A percentile compares a stretch with the other conserved stretches of the same genome.
Evolutionary conservation across 805 yeast genomes (phyloP).

Genomic region (Naumovozyma castellii): DNA sequence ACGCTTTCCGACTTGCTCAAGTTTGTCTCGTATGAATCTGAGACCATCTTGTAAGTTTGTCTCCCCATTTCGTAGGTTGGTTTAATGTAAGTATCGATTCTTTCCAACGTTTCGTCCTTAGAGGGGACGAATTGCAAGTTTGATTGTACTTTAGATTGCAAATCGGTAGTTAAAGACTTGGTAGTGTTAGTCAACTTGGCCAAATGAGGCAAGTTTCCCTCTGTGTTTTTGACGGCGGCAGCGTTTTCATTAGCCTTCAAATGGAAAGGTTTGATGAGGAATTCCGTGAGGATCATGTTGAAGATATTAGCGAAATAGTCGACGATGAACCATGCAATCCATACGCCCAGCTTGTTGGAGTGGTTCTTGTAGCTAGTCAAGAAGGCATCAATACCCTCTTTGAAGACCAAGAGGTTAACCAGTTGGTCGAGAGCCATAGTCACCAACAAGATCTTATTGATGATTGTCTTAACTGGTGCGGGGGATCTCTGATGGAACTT

Average conservation of each 20-base stretch:
- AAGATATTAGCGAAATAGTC: slow-evolving; percentile 27
- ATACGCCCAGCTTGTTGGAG: slow-evolving; percentile 17
- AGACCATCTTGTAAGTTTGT: slow-evolving; percentile 22
- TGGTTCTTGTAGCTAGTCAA: slow-evolving; percentile 12
- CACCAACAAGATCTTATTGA: not conserved
- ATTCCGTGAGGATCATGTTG: slow-evolving; percentile 21
- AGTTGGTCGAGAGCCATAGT: slow-evolving; percentile 16
- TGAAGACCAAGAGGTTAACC: slow-evolving; percentile 20
- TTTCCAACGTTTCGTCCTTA: slow-evolving; percentile 10
- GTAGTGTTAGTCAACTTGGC: slow-evolving; percentile 24
- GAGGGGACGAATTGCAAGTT: slow-evolving; percentile 15
- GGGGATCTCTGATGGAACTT: slow-evolving; percentile 1
- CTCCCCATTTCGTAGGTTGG: slow-evolving; percentile 17
- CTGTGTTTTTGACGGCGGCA: not conserved
- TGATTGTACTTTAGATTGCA: slow-evolving; percentile 12
- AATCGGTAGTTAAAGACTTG: slow-evolving; percentile 17
- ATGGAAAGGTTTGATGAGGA: slow-evolving; percentile 25
- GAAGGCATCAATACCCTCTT: slow-evolving; percentile 26
- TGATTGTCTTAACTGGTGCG: not conserved
- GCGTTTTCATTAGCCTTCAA: not conserved
- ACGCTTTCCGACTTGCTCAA: slow-evolving; percentile 22
- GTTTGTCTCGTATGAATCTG: slow-evolving; percentile 21
- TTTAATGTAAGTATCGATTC: slow-evolving; percentile 7
- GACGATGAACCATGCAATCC: slow-evolving; percentile 23
- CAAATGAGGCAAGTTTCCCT: slow-evolving; percentile 15